These are phyloP conservation scores for Thecamonas trahens DNA, from an alignment of 78 protist species.

Conservation along the genomic window DNA sequence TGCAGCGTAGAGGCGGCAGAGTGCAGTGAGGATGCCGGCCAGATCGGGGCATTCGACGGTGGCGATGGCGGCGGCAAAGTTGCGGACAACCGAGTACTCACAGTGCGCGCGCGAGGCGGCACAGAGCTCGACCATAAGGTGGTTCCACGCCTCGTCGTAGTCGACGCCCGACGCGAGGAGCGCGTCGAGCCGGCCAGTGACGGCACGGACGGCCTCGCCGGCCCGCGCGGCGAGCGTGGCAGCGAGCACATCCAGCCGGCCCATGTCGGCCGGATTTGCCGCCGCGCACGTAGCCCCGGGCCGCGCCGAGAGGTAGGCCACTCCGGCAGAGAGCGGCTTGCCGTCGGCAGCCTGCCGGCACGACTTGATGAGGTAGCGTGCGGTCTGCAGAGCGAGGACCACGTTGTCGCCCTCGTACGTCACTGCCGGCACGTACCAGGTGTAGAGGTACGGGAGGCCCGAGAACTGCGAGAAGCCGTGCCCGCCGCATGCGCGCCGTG, in stretches of 20 bases:
- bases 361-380: conserved; percentile 39
- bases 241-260: neutral
- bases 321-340: neutral
- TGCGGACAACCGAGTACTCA: neutral
- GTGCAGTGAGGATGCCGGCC: neutral
- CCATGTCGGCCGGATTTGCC: neutral
- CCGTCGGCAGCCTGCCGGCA: neutral
- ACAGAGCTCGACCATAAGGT: neutral
- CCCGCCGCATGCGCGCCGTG: conserved; percentile 68
- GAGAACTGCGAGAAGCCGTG: conserved; percentile 54
- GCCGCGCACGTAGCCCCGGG: neutral
- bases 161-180: too few relatives aligned
- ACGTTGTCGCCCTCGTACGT: conserved; percentile 56
- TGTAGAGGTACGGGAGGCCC: conserved; percentile 29
- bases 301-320: neutral
- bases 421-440: conserved; percentile 9
- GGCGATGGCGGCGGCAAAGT: neutral
- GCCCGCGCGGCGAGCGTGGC: neutral
- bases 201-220: neutral
- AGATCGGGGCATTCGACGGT: neutral
- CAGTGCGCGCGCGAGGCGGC: conserved; percentile 1
- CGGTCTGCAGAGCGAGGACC: conserved; percentile 45
- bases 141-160: too few relatives aligned
- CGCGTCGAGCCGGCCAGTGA: too few relatives aligned
- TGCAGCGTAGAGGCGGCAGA: neutral